Evolutionary conservation across 345 rosid genomes (phyloP).

Genomic region (Populus ilicifolia): DNA sequence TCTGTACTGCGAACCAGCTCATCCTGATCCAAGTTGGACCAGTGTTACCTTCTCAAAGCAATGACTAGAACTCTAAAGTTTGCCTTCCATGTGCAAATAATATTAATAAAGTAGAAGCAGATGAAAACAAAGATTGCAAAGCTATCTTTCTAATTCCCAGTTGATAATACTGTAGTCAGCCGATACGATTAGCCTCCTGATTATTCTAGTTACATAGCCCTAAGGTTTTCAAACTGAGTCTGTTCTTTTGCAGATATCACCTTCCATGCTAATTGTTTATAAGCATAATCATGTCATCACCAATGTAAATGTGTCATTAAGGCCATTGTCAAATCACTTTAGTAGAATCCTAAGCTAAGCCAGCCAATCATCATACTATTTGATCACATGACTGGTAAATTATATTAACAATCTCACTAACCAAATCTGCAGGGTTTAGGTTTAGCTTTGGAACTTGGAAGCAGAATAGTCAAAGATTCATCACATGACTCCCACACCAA

Average conservation of each 20-base stretch:
- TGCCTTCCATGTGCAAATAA: background rate
- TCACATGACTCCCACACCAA: background rate
- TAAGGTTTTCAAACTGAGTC: background rate
- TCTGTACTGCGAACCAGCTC: background rate
- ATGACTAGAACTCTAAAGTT: background rate
- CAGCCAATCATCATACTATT: background rate
- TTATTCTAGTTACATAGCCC: background rate
- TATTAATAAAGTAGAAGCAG: background rate
- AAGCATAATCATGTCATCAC: background rate
- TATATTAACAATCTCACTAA: background rate
- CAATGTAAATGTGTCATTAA: background rate
- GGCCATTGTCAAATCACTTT: background rate
- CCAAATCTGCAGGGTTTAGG: background rate
- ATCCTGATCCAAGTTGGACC: background rate
- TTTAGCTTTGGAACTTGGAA: constrained; percentile 2
- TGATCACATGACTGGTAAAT: background rate
- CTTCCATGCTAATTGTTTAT: background rate
- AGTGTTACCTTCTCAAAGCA: background rate
- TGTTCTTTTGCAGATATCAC: background rate
- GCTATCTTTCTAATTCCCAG: background rate
- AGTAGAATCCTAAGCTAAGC: constrained; percentile 1
- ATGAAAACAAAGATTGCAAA: background rate
- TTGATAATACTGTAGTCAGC: background rate
- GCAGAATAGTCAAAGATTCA: constrained; percentile 6
- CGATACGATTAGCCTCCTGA: background rate